Conservation (phyloP, 2,329 filamentous ascomycete genomes). For the Zopfia rhizophila region DNA sequence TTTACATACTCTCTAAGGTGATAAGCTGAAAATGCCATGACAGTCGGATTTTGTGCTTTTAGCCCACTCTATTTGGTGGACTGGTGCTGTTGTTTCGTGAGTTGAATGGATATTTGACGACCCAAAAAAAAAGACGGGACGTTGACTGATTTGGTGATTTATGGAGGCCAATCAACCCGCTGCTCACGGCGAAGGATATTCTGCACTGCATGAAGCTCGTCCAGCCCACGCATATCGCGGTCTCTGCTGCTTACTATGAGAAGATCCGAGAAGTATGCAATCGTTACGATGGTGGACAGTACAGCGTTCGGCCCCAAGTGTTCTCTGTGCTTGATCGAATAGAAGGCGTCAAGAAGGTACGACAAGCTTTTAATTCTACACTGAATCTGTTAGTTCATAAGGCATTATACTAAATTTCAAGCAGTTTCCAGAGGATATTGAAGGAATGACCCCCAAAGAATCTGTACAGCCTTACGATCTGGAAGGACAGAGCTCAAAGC, state of each 20-base stretch:
- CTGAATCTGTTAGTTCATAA: not conserved
- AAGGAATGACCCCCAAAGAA: slow-evolving; percentile 10
- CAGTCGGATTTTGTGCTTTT: slow-evolving; percentile 22
- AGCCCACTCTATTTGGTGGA: slow-evolving; percentile 24
- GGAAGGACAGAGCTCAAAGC: slow-evolving; percentile 18
- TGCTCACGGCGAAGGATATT: slow-evolving; percentile 24
- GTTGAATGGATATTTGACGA: not conserved
- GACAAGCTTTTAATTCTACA: not conserved
- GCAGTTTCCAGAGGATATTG: slow-evolving; percentile 22
- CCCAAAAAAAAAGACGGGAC: too few relatives aligned
- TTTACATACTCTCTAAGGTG: not conserved
- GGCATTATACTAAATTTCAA: not conserved
- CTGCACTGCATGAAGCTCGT: slow-evolving; percentile 22
- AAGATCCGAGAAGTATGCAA: slow-evolving; percentile 17
- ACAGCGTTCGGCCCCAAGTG: not conserved
- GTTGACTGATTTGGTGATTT: not conserved
- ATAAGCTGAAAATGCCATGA: not conserved
- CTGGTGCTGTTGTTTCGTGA: slow-evolving; percentile 22
- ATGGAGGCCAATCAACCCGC: slow-evolving; percentile 21
- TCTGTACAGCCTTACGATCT: slow-evolving; percentile 17
- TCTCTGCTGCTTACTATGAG: slow-evolving; percentile 19
- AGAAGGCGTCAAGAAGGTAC: slow-evolving; percentile 12
- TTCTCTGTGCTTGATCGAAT: slow-evolving; percentile 19
- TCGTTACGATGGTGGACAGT: not conserved
- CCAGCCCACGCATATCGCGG: slow-evolving; percentile 18